Base-by-base conservation (phyloP, 768 basidiomycete species). In the Tephrocybe sp. region DNA sequence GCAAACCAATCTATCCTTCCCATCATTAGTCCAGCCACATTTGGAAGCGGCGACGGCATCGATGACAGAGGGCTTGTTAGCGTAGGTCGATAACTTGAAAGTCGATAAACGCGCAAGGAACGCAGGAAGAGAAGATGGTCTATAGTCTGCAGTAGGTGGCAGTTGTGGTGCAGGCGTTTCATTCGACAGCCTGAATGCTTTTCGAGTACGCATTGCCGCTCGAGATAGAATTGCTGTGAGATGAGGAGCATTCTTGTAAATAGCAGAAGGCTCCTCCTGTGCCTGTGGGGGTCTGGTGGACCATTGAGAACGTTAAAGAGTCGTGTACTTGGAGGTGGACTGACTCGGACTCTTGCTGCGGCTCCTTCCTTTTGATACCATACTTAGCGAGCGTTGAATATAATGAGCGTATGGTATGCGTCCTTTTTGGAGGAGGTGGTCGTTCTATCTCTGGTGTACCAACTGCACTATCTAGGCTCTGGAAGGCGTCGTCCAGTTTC, bases 1-100 rank as follows among this genome's bases (percentile, higher is more conserved):
- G 59, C 89, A 92, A 2, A 86, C 75, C 16, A 92, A 66, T 41
- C 89, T 74, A 52, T 92, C 89, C 66, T 88, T 90, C 38, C 88
- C 87, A 45, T 90, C 83, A 54, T 92, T 92, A 19, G 78, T 71
- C 90, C 90, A 93, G 1, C 90, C 90, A 61, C 87, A 89, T 64
- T 80, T 88, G 0, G 89, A 75, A 2, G 90, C 89, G 14, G 89
- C 83, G 12, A 92, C 88, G 1, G 89, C 84, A 50, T 92, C 82
- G 23, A 92, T 84, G 9, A 74, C 72, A 0, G 79, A 48, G 0
- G 89, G 88, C 63, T 92, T 92, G 56, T 87, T 88, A 14, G 85
- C 76, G 60, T 91, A 93, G 0, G 90, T 92, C 10, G 85, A 69
- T 23, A 92, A 77, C 64, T 85, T 92, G 67, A 79, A 93, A 1